Conservation (phyloP, 2,329 filamentous ascomycete genomes). For the Neospermospora avenae region DNA sequence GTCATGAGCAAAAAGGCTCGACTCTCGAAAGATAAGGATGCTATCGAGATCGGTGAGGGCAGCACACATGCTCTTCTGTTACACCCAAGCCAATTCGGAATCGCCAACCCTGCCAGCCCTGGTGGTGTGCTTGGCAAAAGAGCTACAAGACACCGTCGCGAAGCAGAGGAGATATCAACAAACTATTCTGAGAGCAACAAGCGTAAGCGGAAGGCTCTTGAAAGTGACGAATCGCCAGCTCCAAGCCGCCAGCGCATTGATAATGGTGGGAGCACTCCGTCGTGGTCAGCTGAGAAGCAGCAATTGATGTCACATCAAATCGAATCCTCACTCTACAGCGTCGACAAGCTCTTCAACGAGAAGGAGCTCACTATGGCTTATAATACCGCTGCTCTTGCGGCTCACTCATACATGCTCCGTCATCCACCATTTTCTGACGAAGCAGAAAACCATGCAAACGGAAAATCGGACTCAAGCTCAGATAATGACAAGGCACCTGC, state of each 20-base stretch:
- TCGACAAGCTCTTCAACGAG: constrained; percentile 69
- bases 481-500: constrained; percentile 46
- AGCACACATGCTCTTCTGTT: constrained; percentile 54
- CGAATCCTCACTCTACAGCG: constrained; percentile 56
- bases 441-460: constrained; percentile 39
- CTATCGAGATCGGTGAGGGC: constrained; percentile 63
- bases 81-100: constrained; percentile 65
- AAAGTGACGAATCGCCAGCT: constrained; percentile 62
- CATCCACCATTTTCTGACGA: constrained; percentile 38
- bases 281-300: constrained; percentile 60
- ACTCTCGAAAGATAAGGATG: constrained; percentile 63
- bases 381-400: constrained; percentile 58
- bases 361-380: constrained; percentile 66
- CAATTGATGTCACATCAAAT: constrained; percentile 49
- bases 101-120: constrained; percentile 62
- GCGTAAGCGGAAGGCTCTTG: constrained; percentile 56
- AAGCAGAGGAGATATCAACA: constrained; percentile 53
- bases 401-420: constrained; percentile 59
- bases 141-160: constrained; percentile 58
- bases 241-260: constrained; percentile 55
- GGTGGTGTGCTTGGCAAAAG: constrained; percentile 62
- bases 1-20: constrained; percentile 63
- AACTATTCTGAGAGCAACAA: constrained; percentile 57
- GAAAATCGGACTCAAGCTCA: constrained; percentile 40
- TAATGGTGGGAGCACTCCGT: constrained; percentile 53